Evolutionary conservation across 2,329 filamentous ascomycete genomes (phyloP).

Genomic region (Scedosporium apiospermum): DNA sequence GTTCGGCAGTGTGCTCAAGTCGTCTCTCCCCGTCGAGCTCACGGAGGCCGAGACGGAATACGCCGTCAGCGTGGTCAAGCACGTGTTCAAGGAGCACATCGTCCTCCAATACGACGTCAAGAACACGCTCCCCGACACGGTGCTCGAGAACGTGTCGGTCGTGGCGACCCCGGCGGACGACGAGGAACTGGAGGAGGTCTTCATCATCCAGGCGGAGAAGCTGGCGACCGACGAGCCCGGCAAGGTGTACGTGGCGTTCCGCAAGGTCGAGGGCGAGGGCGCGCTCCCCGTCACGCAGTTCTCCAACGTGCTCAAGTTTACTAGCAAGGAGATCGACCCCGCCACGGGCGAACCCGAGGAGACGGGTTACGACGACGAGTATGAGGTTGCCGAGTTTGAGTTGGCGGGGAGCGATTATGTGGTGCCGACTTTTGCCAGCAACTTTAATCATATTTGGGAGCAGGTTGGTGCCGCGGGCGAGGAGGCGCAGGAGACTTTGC

Average conservation of each 20-base stretch:
- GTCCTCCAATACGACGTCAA: slow-evolving; percentile 96
- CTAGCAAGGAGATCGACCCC: slow-evolving; percentile 95
- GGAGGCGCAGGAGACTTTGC: slow-evolving; percentile 83
- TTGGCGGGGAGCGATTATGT: slow-evolving; percentile 89
- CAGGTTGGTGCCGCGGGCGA: slow-evolving; percentile 83
- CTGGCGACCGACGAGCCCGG: slow-evolving; percentile 79
- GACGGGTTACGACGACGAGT: slow-evolving; percentile 90
- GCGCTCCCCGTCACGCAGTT: slow-evolving; percentile 75
- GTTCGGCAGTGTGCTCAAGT: slow-evolving; percentile 88
- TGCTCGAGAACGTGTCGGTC: slow-evolving; percentile 82
- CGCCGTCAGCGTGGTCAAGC: slow-evolving; percentile 86
- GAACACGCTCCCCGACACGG: slow-evolving; percentile 86
- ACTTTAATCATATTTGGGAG: slow-evolving; percentile 94
- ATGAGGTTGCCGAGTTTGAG: slow-evolving; percentile 90
- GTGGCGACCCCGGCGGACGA: slow-evolving; percentile 72
- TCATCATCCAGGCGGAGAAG: slow-evolving; percentile 82
- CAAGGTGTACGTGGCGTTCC: slow-evolving; percentile 91
- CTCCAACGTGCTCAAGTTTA: slow-evolving; percentile 92
- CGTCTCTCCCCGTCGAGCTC: slow-evolving; percentile 73
- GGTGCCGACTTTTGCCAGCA: slow-evolving; percentile 84
- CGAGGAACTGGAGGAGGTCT: slow-evolving; percentile 80
- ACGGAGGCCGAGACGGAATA: slow-evolving; percentile 98
- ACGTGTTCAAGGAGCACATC: slow-evolving; percentile 95
- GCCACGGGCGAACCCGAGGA: slow-evolving; percentile 90
- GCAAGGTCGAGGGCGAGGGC: slow-evolving; percentile 65